These are phyloP conservation scores for Triangularia verruculosa DNA, from an alignment of 2,329 filamentous ascomycete genomes.

Conservation along the genomic window DNA sequence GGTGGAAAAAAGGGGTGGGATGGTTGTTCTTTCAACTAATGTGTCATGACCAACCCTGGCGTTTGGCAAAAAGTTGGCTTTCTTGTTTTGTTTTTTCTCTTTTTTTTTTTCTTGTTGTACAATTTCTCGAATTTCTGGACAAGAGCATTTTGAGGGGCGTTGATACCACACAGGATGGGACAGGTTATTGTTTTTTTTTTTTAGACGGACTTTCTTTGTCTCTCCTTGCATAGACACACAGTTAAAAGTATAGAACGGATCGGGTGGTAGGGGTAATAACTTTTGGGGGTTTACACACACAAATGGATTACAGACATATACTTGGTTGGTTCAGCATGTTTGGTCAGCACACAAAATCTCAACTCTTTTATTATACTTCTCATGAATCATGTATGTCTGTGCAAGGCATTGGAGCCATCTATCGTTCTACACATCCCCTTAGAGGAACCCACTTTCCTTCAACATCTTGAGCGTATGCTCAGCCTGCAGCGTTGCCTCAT, in stretches of 20 bases:
- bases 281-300: neutral
- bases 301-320: neutral
- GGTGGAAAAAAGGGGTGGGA: neutral
- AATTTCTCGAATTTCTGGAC: neutral
- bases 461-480: slow-evolving; percentile 45
- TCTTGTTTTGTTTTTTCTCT: neutral
- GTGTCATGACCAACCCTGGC: neutral
- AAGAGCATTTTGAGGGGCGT: neutral
- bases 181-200: neutral
- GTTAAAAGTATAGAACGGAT: neutral
- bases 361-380: neutral
- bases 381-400: neutral
- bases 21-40: neutral
- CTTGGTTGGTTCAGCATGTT: no score
- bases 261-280: neutral
- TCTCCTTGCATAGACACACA: neutral
- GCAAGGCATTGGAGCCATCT: slow-evolving; percentile 4
- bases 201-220: neutral
- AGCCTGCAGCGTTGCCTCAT: slow-evolving; percentile 35
- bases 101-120: neutral
- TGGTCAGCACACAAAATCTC: neutral
- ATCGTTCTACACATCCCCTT: slow-evolving; percentile 2
- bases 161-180: neutral
- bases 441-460: slow-evolving; percentile 42
- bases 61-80: neutral